phyloP scores from a whole-genome alignment of 2,329 filamentous ascomycete genomes.

The Neonectria hederae region DNA sequence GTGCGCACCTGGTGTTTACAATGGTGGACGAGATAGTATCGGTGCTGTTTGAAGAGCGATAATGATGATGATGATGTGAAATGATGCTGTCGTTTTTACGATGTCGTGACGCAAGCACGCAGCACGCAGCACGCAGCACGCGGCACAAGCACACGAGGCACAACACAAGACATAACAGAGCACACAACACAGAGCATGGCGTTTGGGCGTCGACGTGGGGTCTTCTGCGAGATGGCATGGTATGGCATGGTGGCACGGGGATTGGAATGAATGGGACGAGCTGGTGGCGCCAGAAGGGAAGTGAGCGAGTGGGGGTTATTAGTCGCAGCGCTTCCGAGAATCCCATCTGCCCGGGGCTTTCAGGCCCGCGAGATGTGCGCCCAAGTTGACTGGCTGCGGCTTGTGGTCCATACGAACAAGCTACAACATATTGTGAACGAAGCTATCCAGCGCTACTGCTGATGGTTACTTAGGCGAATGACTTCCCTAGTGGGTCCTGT shows the following conservation, averaged over 20 bases:
- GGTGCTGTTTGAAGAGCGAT: slow-evolving; percentile 66
- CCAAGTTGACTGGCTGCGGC: too few relatives aligned
- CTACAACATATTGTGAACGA: too few relatives aligned
- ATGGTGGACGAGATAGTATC: slow-evolving; percentile 76
- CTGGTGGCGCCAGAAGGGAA: slow-evolving; percentile 9
- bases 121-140: too few relatives aligned
- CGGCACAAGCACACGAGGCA: not conserved
- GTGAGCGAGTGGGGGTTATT: not conserved
- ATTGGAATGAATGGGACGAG: slow-evolving; percentile 5
- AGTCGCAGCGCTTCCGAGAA: not conserved
- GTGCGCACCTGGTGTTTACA: slow-evolving; percentile 75
- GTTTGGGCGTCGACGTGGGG: slow-evolving; percentile 23
- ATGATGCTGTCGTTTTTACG: too few relatives aligned
- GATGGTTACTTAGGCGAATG: too few relatives aligned
- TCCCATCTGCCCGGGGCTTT: too few relatives aligned
- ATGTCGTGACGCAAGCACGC: too few relatives aligned
- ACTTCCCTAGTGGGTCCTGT: too few relatives aligned
- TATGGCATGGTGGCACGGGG: not conserved
- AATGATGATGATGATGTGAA: too few relatives aligned
- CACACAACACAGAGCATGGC: slow-evolving; percentile 16
- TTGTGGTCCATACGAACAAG: too few relatives aligned
- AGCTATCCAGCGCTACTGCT: too few relatives aligned
- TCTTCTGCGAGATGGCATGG: slow-evolving; percentile 5
- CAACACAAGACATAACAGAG: slow-evolving; percentile 3
- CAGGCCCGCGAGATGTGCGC: too few relatives aligned